Percentiles rank a stretch among this genome's conserved stretches.
These are phyloP conservation scores for Aspergillus latus DNA, from an alignment of 2,329 filamentous ascomycete species.

Conservation along the genomic window DNA sequence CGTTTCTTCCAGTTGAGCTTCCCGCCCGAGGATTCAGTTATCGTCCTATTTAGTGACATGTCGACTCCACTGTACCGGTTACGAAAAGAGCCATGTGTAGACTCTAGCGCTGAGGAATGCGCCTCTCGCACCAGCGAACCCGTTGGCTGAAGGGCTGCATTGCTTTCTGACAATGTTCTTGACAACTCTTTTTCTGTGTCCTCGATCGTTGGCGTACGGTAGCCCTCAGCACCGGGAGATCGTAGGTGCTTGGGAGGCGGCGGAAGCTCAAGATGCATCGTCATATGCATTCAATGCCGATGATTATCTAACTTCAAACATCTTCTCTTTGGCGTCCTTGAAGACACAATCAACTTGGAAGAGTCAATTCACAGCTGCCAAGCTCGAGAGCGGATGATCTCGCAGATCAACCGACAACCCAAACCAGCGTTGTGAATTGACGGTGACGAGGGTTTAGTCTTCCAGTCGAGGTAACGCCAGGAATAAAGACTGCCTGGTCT, in stretches of 20 bases:
- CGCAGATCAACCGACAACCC: too few species aligned
- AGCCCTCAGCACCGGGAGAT: constrained; percentile 44
- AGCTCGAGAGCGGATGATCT: too few species aligned
- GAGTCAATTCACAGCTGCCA: too few species aligned
- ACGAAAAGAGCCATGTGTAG: constrained; percentile 24
- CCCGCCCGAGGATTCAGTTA: constrained; percentile 21
- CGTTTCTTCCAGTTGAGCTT: constrained; percentile 52
- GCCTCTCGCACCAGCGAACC: constrained; percentile 21
- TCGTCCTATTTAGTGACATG: constrained; percentile 12
- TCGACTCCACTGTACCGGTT: constrained; percentile 23
- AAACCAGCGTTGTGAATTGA: too few species aligned
- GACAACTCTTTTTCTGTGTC: constrained; percentile 35
- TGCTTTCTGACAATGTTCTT: constrained; percentile 13
- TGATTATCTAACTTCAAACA: too few species aligned
- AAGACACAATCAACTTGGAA: too few species aligned
- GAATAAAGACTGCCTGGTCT: too few species aligned
- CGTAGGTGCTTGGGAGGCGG: constrained; percentile 36
- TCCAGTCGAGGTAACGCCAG: too few species aligned
- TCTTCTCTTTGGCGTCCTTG: too few species aligned
- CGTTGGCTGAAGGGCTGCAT: constrained; percentile 17
- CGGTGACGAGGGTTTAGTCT: too few species aligned
- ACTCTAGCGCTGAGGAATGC: constrained; percentile 33
- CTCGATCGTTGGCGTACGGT: constrained; percentile 47
- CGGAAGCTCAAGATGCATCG: constrained; percentile 22
- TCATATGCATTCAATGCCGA: constrained; percentile 1